Base-by-base conservation (phyloP, 202 grass and related monocot species). In the Zizania palustris region DNA sequence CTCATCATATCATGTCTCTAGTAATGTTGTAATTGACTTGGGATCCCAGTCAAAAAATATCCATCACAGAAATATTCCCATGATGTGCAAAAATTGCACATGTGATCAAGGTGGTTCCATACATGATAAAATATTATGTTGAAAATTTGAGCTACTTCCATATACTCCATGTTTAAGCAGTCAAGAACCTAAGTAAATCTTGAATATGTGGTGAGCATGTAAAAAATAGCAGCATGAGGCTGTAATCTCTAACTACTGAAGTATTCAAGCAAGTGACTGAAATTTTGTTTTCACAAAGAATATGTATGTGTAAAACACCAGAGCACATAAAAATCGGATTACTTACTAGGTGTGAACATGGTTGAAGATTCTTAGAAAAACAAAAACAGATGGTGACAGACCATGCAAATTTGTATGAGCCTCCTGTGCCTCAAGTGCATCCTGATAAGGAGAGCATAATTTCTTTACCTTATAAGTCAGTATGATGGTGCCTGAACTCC, bases 381-480 rank as follows among this genome's bases (percentile, higher is more conserved):
- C 6, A 60, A 76, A 61, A 71, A 15, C 9, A 72, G 72, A 81
- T 15, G 57, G 18, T 81, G 72, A 40, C 72, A 88, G 37, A 33
- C 68, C 48, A 69, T 22, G 45, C 10, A 69, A 68, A 19, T 67
- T 4, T 46, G 37, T 45, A 18, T 35, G 69, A 69, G 11, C 69
- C 21, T 76, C 22, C 78, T 83, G 45, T 73, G 45, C 54, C 74
- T 63, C 85, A 74, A 73, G 61, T 69, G 74, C 76, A 60, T 14
- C 76, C 34, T 46, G 60, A 45, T 75, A 68, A 68, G 76, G 59
- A 72, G 64, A 45, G 82, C 73, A 77, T 81, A 75, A 88, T 85
- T 77, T 81, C 72, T 38, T 88, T 85, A 16, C 86, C 72, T 54
- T 85, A 55, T 40, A 11, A 72, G 66, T 60, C 13, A 70, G 58